Evolutionary conservation across 306 rosid genomes (phyloP), one percentile per base, ranked within the genome.

Genomic region (Lithocarpus polystachyus): DNA sequence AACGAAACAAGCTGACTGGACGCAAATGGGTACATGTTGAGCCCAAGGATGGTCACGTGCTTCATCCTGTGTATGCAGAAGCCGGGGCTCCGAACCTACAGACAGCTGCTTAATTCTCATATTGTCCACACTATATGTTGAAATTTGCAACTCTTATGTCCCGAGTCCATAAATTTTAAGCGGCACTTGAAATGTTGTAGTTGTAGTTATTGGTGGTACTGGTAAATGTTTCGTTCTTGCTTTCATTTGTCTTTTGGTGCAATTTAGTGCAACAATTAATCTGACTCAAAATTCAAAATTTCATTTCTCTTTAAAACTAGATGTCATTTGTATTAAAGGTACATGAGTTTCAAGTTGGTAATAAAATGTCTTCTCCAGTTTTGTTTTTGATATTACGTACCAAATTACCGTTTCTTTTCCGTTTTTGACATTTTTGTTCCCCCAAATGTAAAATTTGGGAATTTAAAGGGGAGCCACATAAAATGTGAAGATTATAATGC

Each of bases 31-130:
- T 94, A 29, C 92, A 86, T 69, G 80, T 94, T 53, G 90, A 84
- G 83, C 98, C 98, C 15, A 90, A 87, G 89, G 94, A 89, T 51
- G 98, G 97, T 35, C 97, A 92, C 73, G 85, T 87, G 71, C 97
- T 94, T 78, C 98, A 91, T 77, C 98, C 98, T 17, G 70, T 89
- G 69, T 91, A 88, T 71, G 81, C 90, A 24, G 76, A 80, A 74
- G 84, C 79, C 22, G 86, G 83, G 17, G 76, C 87, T 43, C 71
- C 84, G 17, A 69, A 88, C 78, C 57, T 52, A 55, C 71, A 83
- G 87, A 68, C 80, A 23, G 29, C 87, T 29, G 83, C 76, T 62
- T 83, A 61, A 85, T 48, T 72, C 79, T 72, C 57, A 57, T 40
- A 40, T 71, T 68, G 31, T 8, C 40, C 33, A 77, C 70, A 53